A percentile compares a stretch with the other conserved stretches of the same genome.
phyloP scores from a whole-genome alignment of 306 rosid species.

The Ormosia semicastrata region DNA sequence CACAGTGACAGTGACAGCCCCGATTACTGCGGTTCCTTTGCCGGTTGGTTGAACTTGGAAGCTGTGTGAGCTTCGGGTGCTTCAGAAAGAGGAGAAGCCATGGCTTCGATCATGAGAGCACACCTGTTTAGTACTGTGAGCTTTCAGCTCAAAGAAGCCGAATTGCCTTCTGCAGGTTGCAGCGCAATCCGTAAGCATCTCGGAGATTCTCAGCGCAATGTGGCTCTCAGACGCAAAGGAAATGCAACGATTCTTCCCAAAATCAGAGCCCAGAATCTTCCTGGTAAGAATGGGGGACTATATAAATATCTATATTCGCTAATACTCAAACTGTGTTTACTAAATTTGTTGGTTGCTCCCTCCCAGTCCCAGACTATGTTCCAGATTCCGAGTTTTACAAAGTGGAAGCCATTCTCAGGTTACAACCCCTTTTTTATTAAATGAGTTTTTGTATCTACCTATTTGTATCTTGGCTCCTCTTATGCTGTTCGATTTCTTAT shows the following conservation, averaged over 20 bases:
- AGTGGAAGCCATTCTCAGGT: constrained; percentile 95
- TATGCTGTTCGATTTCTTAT: constrained; percentile 42
- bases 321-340: neutral
- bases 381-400: constrained; percentile 81
- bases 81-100: neutral
- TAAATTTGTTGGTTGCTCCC: neutral
- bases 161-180: constrained; percentile 26
- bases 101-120: constrained; percentile 48
- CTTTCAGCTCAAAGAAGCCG: constrained; percentile 30
- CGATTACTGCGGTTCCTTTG: neutral
- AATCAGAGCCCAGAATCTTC: constrained; percentile 54
- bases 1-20: neutral
- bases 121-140: constrained; percentile 10
- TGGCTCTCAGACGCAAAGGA: constrained; percentile 37
- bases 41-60: neutral
- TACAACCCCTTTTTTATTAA: neutral
- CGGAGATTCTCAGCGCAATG: constrained; percentile 32
- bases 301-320: neutral
- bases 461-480: constrained; percentile 20
- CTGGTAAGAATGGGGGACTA: constrained; percentile 33
- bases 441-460: constrained; percentile 14
- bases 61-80: neutral
- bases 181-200: constrained; percentile 18
- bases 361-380: constrained; percentile 40
- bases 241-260: constrained; percentile 48